Base-by-base conservation (phyloP, 331 rosid species). In the Stylosanthes scabra region DNA sequence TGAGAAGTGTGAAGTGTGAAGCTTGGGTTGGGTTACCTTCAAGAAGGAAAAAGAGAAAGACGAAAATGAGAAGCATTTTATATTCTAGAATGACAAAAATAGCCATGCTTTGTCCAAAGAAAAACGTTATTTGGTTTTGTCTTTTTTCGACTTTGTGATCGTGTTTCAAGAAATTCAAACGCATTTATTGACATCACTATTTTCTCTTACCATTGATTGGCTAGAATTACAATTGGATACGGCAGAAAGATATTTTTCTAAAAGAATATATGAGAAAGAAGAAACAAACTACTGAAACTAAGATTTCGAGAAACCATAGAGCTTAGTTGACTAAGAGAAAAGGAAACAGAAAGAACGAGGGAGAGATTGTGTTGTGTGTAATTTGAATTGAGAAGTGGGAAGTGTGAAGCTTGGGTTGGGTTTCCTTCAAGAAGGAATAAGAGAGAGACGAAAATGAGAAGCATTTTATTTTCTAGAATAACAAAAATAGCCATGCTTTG, bases 11-110 rank as follows among this genome's bases (percentile, higher is more conserved):
- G 46, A 42, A 42, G 9, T 42, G 70, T 15, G 42, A 16, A 56
- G 75, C 78, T 49, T 47, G 75, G 75, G 72, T 74, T 34, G 59
- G 65, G 65, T 67, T 80, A 74, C 77, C 66, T 77, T 52, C 72
- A 59, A 59, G 72, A 79, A 74, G 69, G 70, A 64, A 74, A 14
- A 28, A 46, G 51, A 8, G 51, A 4, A 46, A 8, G 13, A 8
- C 13, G 51, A 44, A 44, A 8, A 8, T 7, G 49, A 44, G 49
- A 44, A 44, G 14, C 12, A 6, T n/a, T 55, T 1, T 1, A 42
- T 9, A 8, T 63, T 77, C 66, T 63, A 1, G 50, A 78, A 64
- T 81, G 16, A 58, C 83, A 13, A 78, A 78, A 70, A 37, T 69
- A 49, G 20, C 86, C 83, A 62, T 75, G 41, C 0, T 16, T 11